Evolutionary conservation across 2,329 filamentous ascomycete species (phyloP).

Genomic region (Beauveria rudraprayagi): DNA sequence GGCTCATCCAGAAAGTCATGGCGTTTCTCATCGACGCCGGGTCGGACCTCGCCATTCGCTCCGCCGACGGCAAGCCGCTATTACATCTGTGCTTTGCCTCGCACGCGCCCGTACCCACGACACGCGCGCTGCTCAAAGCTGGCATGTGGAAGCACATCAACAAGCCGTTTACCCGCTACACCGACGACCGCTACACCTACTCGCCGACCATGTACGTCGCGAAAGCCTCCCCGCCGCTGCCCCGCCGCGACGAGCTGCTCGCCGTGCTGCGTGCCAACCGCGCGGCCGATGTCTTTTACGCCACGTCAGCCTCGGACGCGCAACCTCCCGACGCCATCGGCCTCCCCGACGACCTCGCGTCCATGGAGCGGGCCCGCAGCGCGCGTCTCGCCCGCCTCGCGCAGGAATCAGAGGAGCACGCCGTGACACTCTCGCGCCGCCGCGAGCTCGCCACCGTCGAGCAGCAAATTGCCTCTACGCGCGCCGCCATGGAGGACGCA

Average conservation of each 20-base stretch:
- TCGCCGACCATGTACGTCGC: constrained; percentile 57
- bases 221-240: constrained; percentile 34
- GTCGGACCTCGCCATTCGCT: constrained; percentile 47
- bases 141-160: constrained; percentile 60
- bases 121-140: constrained; percentile 51
- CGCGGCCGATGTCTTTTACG: constrained; percentile 45
- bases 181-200: constrained; percentile 46
- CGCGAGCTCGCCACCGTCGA: constrained; percentile 45
- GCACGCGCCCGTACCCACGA: constrained; percentile 44
- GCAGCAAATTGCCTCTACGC: constrained; percentile 36
- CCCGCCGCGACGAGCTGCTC: constrained; percentile 35
- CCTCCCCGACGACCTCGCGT: constrained; percentile 41
- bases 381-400: constrained; percentile 37
- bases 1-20: constrained; percentile 50
- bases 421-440: constrained; percentile 37
- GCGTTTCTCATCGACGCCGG: constrained; percentile 46
- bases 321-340: constrained; percentile 47
- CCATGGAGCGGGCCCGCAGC: constrained; percentile 42
- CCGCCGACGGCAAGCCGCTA: constrained; percentile 47
- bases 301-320: constrained; percentile 37
- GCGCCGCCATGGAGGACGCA: constrained; percentile 43
- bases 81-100: constrained; percentile 54
- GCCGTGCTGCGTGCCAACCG: constrained; percentile 43
- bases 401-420: constrained; percentile 42
- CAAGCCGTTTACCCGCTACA: constrained; percentile 48